phyloP scores from a whole-genome alignment of 176 grass and related monocot genomes.

The Urochloa ruziziensis region DNA sequence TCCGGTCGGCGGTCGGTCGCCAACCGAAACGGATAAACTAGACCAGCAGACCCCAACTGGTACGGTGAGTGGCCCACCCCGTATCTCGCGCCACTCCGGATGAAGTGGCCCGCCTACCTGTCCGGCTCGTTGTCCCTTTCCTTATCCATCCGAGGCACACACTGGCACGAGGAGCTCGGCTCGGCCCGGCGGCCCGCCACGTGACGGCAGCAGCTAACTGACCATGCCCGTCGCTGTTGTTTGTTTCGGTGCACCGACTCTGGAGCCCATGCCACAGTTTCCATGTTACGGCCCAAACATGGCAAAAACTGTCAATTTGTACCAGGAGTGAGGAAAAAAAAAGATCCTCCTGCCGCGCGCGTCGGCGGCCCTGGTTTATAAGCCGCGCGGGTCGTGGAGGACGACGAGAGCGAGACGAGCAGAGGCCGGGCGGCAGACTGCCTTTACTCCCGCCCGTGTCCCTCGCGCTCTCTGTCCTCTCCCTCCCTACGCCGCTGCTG shows the following conservation, averaged over 20 bases:
- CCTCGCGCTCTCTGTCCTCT: background rate
- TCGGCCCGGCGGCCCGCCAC: background rate
- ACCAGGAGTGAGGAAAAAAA: background rate
- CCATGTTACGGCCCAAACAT: too few relatives aligned
- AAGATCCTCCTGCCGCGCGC: background rate
- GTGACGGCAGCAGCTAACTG: background rate
- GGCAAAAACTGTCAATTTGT: too few relatives aligned
- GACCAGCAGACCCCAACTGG: background rate
- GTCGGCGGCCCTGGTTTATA: background rate
- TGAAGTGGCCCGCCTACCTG: background rate
- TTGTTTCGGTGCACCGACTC: too few relatives aligned
- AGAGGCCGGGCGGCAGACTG: background rate
- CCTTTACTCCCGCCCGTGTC: constrained; percentile 17
- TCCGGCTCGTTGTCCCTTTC: background rate
- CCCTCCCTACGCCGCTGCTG: background rate
- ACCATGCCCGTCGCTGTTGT: too few relatives aligned
- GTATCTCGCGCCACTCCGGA: background rate
- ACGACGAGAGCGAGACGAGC: background rate
- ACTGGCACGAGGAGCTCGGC: too few relatives aligned
- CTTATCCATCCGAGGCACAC: constrained; percentile 9
- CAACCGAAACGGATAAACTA: constrained; percentile 4
- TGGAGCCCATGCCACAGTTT: too few relatives aligned
- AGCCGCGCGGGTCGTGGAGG: background rate
- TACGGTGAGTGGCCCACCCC: background rate
- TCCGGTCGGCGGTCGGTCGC: too few relatives aligned